Evolutionary conservation across 345 rosid species (phyloP).

Genomic region (Pugionium cornutum): DNA sequence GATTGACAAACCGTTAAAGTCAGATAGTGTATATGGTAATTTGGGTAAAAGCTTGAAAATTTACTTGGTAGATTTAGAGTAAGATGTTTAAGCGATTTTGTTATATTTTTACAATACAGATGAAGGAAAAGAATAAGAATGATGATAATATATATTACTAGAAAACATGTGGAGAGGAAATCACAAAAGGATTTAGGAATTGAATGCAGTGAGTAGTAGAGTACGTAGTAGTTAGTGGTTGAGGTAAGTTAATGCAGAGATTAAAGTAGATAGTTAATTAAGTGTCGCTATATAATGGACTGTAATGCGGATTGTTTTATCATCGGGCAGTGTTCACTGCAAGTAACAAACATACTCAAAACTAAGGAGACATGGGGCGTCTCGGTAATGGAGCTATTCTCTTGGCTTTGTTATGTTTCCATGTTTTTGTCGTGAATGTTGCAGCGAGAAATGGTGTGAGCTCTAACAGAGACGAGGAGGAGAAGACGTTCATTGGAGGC

Average conservation of each 20-base stretch:
- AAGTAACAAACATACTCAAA: slow-evolving; percentile 27
- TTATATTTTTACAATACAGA: background rate
- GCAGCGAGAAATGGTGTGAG: slow-evolving; percentile 43
- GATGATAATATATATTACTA: background rate
- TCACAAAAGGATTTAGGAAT: slow-evolving; percentile 13
- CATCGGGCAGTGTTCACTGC: slow-evolving; percentile 40
- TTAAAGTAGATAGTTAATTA: slow-evolving; percentile 20
- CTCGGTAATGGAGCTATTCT: slow-evolving; percentile 33
- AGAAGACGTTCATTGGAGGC: slow-evolving; percentile 41
- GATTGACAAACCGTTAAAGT: slow-evolving; percentile 25
- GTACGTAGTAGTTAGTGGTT: slow-evolving; percentile 46
- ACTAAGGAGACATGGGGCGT: slow-evolving; percentile 41
- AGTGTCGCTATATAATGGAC: slow-evolving; percentile 35
- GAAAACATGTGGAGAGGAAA: slow-evolving; percentile 16
- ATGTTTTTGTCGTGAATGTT: slow-evolving; percentile 47
- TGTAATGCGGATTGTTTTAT: slow-evolving; percentile 4
- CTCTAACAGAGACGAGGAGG: slow-evolving; percentile 33
- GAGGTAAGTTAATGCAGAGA: slow-evolving; percentile 44
- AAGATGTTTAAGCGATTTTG: background rate
- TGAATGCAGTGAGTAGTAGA: slow-evolving; percentile 35
- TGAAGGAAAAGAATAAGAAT: background rate
- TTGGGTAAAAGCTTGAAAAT: slow-evolving; percentile 26
- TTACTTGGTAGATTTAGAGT: slow-evolving; percentile 22
- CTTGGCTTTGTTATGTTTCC: slow-evolving; percentile 51
- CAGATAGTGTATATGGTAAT: slow-evolving; percentile 14